Base-by-base conservation (phyloP, 306 rosid genomes). In the Acacia crassicarpa region DNA sequence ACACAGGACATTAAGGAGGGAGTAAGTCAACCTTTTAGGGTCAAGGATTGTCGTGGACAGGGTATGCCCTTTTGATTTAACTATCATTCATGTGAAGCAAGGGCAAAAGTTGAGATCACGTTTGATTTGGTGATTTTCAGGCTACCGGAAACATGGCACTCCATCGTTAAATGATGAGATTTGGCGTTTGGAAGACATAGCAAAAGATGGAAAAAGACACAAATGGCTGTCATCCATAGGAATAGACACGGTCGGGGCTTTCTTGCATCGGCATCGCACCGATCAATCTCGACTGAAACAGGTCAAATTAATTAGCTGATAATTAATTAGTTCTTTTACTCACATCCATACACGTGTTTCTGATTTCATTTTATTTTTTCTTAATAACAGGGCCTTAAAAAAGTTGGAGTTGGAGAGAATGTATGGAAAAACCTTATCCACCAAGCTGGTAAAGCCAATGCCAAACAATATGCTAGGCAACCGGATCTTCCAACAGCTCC, bases 41-140 rank as follows among this genome's bases (percentile, higher is more conserved):
- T 93, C 17, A 58, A 45, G 66, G 93, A 93, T 62, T 83, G 62
- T 8, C 84, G 95, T 1, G 97, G 93, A 49, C 80, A 77, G 54
- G 0, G 95, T 89, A 72, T 75, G 89, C 84, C 72, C 72, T 33
- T 17, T n/a, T 48, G 16, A 69, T 43, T 43, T 15, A 17, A 16
- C n/a, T 51, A 1, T 19, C 11, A 72, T 30, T 46, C 38, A 48
- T 17, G 0, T 48, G 77, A 30, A 10, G 27, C 10, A 44, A 44
- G 8, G 33, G 15, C 25, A 23, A 40, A 40, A 0, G 41, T 30
- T 68, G 70, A 40, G 32, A 53, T 53, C 27, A 56, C 46, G 19
- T 4, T 38, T 9, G 41, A 48, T 66, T 76, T 82, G 51, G 32
- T 78, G 43, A 17, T 75, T 82, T 38, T 46, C 88, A 92, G 97